phyloP scores from a whole-genome alignment of 805 yeast species.

The Blastobotrys parvus region DNA sequence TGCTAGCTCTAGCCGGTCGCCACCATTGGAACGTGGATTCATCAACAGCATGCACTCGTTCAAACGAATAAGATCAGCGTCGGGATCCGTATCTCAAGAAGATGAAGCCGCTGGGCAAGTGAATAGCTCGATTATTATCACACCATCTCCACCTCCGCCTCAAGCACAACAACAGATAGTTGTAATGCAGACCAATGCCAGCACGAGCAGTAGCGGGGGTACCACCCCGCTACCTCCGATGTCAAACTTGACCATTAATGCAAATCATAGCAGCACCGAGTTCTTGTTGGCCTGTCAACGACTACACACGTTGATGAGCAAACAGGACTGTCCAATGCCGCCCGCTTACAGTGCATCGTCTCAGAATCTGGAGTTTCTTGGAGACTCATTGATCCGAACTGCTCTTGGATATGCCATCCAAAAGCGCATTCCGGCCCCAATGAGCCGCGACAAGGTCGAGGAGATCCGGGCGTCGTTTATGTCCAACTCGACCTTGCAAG shows the following conservation, averaged over 20 bases:
- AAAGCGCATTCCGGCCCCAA: conserved; percentile 39
- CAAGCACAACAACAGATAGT: neutral
- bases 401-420: conserved; percentile 57
- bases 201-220: neutral
- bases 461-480: conserved; percentile 10
- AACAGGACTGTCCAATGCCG: neutral
- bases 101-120: no score
- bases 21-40: neutral
- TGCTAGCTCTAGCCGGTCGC: neutral
- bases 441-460: neutral
- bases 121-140: no score
- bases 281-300: conserved; percentile 9
- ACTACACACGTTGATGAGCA: conserved; percentile 5
- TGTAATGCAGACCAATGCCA: neutral
- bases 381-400: conserved; percentile 46
- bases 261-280: conserved; percentile 1
- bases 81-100: neutral
- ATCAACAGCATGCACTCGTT: no score
- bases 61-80: neutral
- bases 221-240: conserved; percentile 10
- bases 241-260: conserved; percentile 9
- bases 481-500: conserved; percentile 10
- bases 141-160: neutral
- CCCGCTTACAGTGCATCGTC: neutral
- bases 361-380: conserved; percentile 44